These are phyloP conservation scores for Thalassiosira mediterranea DNA, from an alignment of 352 stramenopile species.

Conservation along the genomic window DNA sequence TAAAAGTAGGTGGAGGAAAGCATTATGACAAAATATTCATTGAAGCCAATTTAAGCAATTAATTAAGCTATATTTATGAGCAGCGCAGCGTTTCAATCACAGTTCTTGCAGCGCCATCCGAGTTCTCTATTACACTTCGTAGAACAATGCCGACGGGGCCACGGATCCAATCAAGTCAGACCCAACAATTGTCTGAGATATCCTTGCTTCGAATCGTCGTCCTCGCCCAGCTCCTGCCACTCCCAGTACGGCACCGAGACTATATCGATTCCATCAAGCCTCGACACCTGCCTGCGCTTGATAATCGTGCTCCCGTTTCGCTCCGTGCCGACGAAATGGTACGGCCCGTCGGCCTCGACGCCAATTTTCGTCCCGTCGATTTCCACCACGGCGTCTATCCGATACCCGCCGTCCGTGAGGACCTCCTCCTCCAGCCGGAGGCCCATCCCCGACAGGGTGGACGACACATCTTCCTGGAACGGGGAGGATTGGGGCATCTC, in stretches of 20 bases:
- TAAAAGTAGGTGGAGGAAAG: too few species aligned
- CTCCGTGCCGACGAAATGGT: slow-evolving; percentile 10
- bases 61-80: too few species aligned
- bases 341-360: slow-evolving; percentile 20
- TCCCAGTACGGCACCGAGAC: slow-evolving; percentile 51
- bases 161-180: too few species aligned
- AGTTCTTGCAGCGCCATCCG: too few species aligned
- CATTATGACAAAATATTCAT: too few species aligned
- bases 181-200: slow-evolving; percentile 27
- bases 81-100: too few species aligned
- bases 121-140: too few species aligned
- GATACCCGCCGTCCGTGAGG: slow-evolving; percentile 10
- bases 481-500: neutral
- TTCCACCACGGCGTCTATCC: slow-evolving; percentile 14
- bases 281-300: slow-evolving; percentile 34
- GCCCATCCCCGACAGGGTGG: neutral
- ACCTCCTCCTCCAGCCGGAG: slow-evolving; percentile 14
- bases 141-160: too few species aligned
- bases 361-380: slow-evolving; percentile 9
- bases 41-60: too few species aligned
- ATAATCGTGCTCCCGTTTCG: slow-evolving; percentile 21
- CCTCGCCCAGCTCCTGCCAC: slow-evolving; percentile 24
- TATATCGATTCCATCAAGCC: slow-evolving; percentile 35
- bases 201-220: slow-evolving; percentile 20
- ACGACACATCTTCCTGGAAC: slow-evolving; percentile 17